phyloP scores from a whole-genome alignment of 2,329 filamentous ascomycete species.

The Kalaharituber pfeilii region DNA sequence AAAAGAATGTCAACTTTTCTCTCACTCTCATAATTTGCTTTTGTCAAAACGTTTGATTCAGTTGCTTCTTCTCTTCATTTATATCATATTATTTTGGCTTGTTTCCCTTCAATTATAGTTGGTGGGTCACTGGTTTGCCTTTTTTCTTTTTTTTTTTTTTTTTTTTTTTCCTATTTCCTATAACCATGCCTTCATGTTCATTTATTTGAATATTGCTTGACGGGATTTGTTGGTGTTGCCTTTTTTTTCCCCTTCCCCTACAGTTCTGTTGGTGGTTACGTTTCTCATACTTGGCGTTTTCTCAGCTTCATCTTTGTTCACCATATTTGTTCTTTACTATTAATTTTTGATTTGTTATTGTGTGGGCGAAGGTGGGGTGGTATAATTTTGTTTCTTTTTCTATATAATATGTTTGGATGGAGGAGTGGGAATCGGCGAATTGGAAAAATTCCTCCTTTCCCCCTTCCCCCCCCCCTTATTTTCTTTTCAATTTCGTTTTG shows the following conservation, averaged over 20 bases:
- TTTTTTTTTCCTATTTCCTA: too few relatives aligned
- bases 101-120: slow-evolving; percentile 5
- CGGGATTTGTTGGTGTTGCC: neutral
- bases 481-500: neutral
- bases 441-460: neutral
- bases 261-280: neutral
- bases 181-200: slow-evolving; percentile 6
- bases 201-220: slow-evolving; percentile 12
- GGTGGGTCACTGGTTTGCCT: slow-evolving; percentile 6
- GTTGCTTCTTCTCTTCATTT: slow-evolving; percentile 12
- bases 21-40: slow-evolving; percentile 12
- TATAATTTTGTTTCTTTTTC: slow-evolving; percentile 7
- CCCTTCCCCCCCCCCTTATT: neutral
- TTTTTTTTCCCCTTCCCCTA: neutral
- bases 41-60: slow-evolving; percentile 10
- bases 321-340: slow-evolving; percentile 4
- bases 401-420: slow-evolving; percentile 6
- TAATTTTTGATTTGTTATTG: too few relatives aligned
- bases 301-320: slow-evolving; percentile 12
- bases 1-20: too few relatives aligned
- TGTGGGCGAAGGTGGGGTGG: too few relatives aligned
- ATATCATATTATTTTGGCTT: slow-evolving; percentile 6
- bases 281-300: slow-evolving; percentile 12
- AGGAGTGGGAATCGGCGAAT: slow-evolving; percentile 3
- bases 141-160: slow-evolving; percentile 5